Base-by-base conservation (phyloP, 208 protist species). In the Acanthamoeba triangularis region DNA sequence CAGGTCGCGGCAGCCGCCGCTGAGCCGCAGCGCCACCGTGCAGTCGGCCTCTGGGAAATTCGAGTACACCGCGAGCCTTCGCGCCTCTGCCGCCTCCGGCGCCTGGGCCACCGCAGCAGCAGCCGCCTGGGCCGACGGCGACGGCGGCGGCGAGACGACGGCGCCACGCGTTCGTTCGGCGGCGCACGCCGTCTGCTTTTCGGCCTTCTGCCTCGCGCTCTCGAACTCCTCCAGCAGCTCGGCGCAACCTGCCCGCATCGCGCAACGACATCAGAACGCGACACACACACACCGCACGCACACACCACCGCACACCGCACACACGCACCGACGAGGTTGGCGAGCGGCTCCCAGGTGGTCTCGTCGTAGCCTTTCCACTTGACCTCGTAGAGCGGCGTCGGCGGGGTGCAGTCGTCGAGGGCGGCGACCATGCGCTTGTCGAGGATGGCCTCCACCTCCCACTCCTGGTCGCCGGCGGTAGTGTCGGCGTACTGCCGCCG, bases 291-390 rank as follows among this genome's bases (percentile, higher is more conserved):
- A 41, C 37, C 37, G 3, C 37, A 41, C 37, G 3, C 37, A 41
- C 37, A 41, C 37, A 41, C 37, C 37, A 41, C 37, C 37, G 3
- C 37, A 41, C 37, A 41, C 37, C 37, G 37, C 37, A 41, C 37
- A 41, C 37, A 41, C 37, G 3, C 37, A 41, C 74, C 74, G 33
- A 25, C 10, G 41, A 82, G 74, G 74, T 82, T 82, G 74, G 33
- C 14, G 3, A 82, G 74, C 3, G 74, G 74, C 41, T 82, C 74
- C 74, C 74, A 82, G 41, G 74, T 82, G 37, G 41, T 82, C 37
- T 82, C 74, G 16, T 82, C 74, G 74, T 82, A 82, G 37, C 74
- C 74, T 25, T 52, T 82, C 74, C 74, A 82, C 74, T 82, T 82
- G 37, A 82, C 74, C 74, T 82, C 20, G 74, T 82, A 82, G 74